Percentiles rank a stretch among this genome's conserved stretches.
These are phyloP conservation scores for Tetracentron sinense DNA, from an alignment of 164 flowering plant genomes.

Conservation along the genomic window DNA sequence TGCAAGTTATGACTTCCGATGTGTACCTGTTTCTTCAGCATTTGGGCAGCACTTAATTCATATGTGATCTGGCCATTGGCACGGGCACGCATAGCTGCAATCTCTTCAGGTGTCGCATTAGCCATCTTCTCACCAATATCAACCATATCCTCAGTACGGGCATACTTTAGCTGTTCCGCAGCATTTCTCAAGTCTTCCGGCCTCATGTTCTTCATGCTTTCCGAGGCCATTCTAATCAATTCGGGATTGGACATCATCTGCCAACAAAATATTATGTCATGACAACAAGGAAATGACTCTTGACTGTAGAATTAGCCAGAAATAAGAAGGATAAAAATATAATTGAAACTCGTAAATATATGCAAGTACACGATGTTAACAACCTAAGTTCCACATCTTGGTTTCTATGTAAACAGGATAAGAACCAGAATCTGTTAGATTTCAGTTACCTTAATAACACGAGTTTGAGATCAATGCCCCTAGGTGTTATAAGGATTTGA, in stretches of 20 bases:
- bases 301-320: background rate
- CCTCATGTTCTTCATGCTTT: slow-evolving; percentile 82
- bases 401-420: background rate
- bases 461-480: no score
- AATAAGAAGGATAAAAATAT: background rate
- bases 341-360: background rate
- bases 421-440: background rate
- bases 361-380: background rate
- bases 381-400: background rate
- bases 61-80: slow-evolving; percentile 64
- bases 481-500: no score
- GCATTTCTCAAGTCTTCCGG: slow-evolving; percentile 80
- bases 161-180: slow-evolving; percentile 81
- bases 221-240: slow-evolving; percentile 80
- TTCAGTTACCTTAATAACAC: background rate
- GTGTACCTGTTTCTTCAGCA: slow-evolving; percentile 79
- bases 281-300: background rate
- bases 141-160: slow-evolving; percentile 88
- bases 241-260: slow-evolving; percentile 99
- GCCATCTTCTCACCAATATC: slow-evolving; percentile 87
- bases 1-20: background rate
- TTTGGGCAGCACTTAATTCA: slow-evolving; percentile 67
- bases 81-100: slow-evolving; percentile 73
- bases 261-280: slow-evolving; percentile 11
- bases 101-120: slow-evolving; percentile 78